Base-by-base conservation (phyloP, 129 eudicot genomes). In the Flaveria brownii region DNA sequence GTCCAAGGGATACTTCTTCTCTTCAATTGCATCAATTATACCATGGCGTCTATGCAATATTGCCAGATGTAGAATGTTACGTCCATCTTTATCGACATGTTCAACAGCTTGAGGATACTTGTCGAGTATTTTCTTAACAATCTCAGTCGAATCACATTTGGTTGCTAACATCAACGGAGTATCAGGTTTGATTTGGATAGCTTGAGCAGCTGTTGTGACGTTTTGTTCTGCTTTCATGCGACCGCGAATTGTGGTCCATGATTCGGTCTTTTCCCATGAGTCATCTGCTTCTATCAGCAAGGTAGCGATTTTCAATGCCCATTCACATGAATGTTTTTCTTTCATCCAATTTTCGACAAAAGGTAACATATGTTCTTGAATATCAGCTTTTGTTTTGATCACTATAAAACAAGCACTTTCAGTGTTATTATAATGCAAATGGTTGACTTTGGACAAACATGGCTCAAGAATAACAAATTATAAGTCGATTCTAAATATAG, bases 161-260 rank as follows among this genome's bases (percentile, higher is more conserved):
- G 89, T 82, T 12, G 89, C 89, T 71, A 85, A 67, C 9, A 79
- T 52, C 65, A 85, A 64, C 9, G 89, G 82, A 2, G 89, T 79
- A 63, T 68, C 68, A 12, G 83, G 70, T 16, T 54, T 74, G 0
- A 28, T 20, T 39, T 1, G 23, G 3, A 28, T 36, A 5, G 2
- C 26, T 61, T 75, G 25, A 1, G 39, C 18, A 25, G 49, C 43
- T 51, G 39, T 47, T 9, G 3, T 6, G 18, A 18, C 36, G 10
- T 64, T 43, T 1, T 67, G 33, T 18, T 26, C 3, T 16, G 20
- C 4, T 61, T 56, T 49, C n/a, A n/a, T n/a, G 20, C 22, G 15
- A 59, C 39, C 72, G 18, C 66, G 52, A 9, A 20, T 71, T 16
- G 28, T 17, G 7, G 45, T 61, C 75, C 70, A 74, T 8, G 72